Conservation (phyloP, 1,284 basidiomycete species). For the Leccinum insigne region DNA sequence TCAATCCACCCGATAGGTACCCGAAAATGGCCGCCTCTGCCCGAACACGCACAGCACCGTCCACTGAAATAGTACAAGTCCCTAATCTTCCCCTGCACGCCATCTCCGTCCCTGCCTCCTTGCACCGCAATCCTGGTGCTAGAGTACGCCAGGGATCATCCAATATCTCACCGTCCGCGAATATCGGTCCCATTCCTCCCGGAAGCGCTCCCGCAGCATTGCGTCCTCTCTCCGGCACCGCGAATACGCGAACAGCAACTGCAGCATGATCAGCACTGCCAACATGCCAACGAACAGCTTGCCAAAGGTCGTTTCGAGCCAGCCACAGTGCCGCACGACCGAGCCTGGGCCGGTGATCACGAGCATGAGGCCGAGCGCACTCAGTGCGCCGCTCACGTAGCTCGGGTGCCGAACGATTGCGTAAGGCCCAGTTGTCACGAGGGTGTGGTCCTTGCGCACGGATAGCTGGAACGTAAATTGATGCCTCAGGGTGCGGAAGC, state of each 20-base stretch:
- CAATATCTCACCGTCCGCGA: slow-evolving; percentile 25
- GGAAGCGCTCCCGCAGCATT: slow-evolving; percentile 17
- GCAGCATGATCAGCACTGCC: slow-evolving; percentile 18
- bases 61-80: background rate
- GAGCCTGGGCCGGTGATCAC: slow-evolving; percentile 28
- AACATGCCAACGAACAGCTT: slow-evolving; percentile 21
- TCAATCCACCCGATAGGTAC: background rate
- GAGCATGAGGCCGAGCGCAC: slow-evolving; percentile 27
- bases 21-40: background rate
- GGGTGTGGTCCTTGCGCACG: slow-evolving; percentile 26
- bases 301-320: slow-evolving; percentile 25
- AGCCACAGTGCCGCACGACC: slow-evolving; percentile 23
- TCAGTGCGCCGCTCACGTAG: background rate
- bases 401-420: slow-evolving; percentile 14
- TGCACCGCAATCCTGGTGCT: slow-evolving; percentile 1
- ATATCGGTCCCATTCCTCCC: slow-evolving; percentile 23
- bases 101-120: background rate
- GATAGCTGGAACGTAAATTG: slow-evolving; percentile 34
- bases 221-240: slow-evolving; percentile 22
- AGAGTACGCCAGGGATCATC: slow-evolving; percentile 29
- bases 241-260: slow-evolving; percentile 14
- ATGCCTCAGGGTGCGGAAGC: slow-evolving; percentile 31
- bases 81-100: background rate
- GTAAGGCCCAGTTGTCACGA: slow-evolving; percentile 13
- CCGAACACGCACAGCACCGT: background rate